Percentiles rank a stretch among this genome's conserved stretches.
phyloP scores from a whole-genome alignment of 352 stramenopile genomes.

The Halophytophthora batemanensis region DNA sequence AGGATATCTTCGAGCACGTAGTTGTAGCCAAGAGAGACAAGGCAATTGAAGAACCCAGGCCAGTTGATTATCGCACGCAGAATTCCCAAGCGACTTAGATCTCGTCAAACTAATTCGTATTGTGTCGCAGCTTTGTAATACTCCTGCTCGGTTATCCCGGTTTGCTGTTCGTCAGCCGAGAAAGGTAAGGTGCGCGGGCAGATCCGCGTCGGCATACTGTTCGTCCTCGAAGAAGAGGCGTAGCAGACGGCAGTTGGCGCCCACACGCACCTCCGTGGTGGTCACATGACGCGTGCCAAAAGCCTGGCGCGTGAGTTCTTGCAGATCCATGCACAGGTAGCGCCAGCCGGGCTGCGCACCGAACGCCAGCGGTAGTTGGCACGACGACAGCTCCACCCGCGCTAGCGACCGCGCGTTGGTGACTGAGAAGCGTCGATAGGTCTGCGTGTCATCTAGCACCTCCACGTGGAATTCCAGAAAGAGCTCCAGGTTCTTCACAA shows the following conservation, averaged over 20 bases:
- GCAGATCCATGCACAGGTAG: slow-evolving; percentile 77
- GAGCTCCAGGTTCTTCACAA: slow-evolving; percentile 75
- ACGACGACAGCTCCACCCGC: slow-evolving; percentile 46
- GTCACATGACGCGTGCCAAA: slow-evolving; percentile 74
- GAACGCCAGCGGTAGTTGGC: slow-evolving; percentile 62
- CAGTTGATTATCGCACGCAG: no score
- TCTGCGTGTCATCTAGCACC: slow-evolving; percentile 65
- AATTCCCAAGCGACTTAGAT: no score
- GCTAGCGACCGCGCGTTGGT: slow-evolving; percentile 76
- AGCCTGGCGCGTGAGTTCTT: slow-evolving; percentile 58
- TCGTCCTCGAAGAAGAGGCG: slow-evolving; percentile 83
- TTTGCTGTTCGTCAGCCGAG: slow-evolving; percentile 36
- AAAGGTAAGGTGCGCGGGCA: slow-evolving; percentile 69
- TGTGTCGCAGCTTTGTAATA: no score
- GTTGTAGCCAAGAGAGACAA: neutral
- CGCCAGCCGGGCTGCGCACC: slow-evolving; percentile 44
- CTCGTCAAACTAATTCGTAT: no score
- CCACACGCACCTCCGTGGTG: slow-evolving; percentile 62
- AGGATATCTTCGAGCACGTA: no score
- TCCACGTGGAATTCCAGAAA: slow-evolving; percentile 74
- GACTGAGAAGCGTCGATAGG: slow-evolving; percentile 51
- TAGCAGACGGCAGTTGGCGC: slow-evolving; percentile 66
- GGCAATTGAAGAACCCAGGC: neutral
- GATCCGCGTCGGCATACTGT: slow-evolving; percentile 59
- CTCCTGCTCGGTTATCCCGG: neutral